Percentiles rank a stretch among this genome's conserved stretches.
These are phyloP conservation scores for Sanghuangporus sanghuang DNA, from an alignment of 1,284 basidiomycete species.

Conservation along the genomic window DNA sequence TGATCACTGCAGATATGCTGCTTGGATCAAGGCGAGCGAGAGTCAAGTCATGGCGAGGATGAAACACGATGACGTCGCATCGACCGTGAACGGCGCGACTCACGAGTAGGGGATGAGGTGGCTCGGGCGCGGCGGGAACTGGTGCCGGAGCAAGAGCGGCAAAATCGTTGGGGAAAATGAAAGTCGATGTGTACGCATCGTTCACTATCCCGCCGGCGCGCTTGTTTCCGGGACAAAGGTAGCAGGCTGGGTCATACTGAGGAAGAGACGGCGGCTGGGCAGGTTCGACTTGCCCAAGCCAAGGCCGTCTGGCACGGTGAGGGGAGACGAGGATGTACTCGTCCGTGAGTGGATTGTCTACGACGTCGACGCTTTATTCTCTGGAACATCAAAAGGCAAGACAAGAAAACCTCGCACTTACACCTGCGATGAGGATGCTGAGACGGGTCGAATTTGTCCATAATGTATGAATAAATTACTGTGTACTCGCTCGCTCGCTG, in stretches of 20 bases:
- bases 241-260: slow-evolving; percentile 75
- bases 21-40: slow-evolving; percentile 63
- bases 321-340: slow-evolving; percentile 83
- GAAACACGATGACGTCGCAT: slow-evolving; percentile 90
- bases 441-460: slow-evolving; percentile 59
- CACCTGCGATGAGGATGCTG: slow-evolving; percentile 69
- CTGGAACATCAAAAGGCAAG: neutral
- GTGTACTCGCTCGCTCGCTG: neutral
- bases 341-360: slow-evolving; percentile 74
- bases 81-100: slow-evolving; percentile 73
- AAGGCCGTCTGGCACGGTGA: slow-evolving; percentile 78
- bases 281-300: slow-evolving; percentile 80
- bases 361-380: slow-evolving; percentile 21
- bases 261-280: slow-evolving; percentile 52
- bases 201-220: slow-evolving; percentile 77
- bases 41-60: slow-evolving; percentile 88
- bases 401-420: slow-evolving; percentile 30
- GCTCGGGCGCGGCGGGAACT: slow-evolving; percentile 38
- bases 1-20: slow-evolving; percentile 69
- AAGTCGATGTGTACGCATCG: slow-evolving; percentile 65
- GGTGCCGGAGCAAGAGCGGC: slow-evolving; percentile 72
- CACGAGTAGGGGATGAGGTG: slow-evolving; percentile 61
- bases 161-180: slow-evolving; percentile 83
- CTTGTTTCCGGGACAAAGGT: slow-evolving; percentile 86
- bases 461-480: slow-evolving; percentile 20